These are phyloP conservation scores for Boletus mariae DNA, from an alignment of 1,284 basidiomycete genomes.

Conservation along the genomic window DNA sequence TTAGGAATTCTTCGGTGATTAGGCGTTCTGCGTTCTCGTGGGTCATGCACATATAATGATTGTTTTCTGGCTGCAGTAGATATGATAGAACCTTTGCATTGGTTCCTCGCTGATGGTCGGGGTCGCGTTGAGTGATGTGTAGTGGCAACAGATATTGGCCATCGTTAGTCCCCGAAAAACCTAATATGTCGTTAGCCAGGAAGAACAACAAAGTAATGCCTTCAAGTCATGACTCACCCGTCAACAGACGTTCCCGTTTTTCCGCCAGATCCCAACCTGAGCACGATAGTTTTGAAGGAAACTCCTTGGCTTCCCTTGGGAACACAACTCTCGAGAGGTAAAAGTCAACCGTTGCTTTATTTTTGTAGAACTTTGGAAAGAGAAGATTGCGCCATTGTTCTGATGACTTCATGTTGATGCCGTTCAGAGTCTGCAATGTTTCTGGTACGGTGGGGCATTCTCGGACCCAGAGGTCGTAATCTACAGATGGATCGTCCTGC, in stretches of 20 bases:
- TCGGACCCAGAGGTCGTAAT: slow-evolving; percentile 43
- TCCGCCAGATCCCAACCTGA: slow-evolving; percentile 51
- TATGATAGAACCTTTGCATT: slow-evolving; percentile 41
- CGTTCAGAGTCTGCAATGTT: slow-evolving; percentile 25
- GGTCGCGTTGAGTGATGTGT: slow-evolving; percentile 14
- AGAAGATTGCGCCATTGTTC: slow-evolving; percentile 33
- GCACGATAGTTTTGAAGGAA: slow-evolving; percentile 41
- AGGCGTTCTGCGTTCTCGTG: not conserved
- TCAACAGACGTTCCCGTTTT: slow-evolving; percentile 1
- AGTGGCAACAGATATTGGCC: slow-evolving; percentile 12
- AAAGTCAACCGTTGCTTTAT: slow-evolving; percentile 41
- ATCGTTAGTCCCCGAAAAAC: slow-evolving; percentile 22
- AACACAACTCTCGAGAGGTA: slow-evolving; percentile 36
- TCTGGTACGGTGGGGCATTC: slow-evolving; percentile 23
- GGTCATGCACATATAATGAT: slow-evolving; percentile 29
- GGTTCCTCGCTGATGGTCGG: slow-evolving; percentile 14
- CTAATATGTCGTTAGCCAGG: not conserved
- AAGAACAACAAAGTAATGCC: not conserved
- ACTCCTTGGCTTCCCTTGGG: slow-evolving; percentile 37
- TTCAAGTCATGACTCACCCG: slow-evolving; percentile 5
- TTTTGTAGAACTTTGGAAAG: slow-evolving; percentile 36
- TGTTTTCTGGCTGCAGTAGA: slow-evolving; percentile 44
- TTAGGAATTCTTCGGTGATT: slow-evolving; percentile 32
- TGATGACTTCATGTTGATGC: slow-evolving; percentile 41
- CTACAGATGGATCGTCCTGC: slow-evolving; percentile 39